Percentiles rank a stretch among this genome's conserved stretches.
Evolutionary conservation across 495 filamentous ascomycete species (phyloP).

Genomic region (Neurospora sp.): DNA sequence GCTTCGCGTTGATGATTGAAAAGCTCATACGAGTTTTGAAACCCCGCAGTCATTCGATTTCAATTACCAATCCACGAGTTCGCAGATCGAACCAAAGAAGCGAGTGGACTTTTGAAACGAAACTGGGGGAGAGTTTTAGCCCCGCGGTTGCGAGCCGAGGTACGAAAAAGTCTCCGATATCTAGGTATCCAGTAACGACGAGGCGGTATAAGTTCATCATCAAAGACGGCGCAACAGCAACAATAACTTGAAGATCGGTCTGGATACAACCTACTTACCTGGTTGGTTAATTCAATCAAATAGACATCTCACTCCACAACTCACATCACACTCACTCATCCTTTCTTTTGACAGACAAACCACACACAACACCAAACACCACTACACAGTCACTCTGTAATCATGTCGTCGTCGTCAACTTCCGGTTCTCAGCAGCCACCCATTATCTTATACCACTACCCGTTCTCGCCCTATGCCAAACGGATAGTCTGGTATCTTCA

Average conservation of each 20-base stretch:
- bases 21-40: not conserved
- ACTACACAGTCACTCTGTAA: not conserved
- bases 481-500: constrained; percentile 50
- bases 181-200: not conserved
- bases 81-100: not conserved
- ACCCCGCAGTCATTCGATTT: not conserved
- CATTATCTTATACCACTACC: constrained; percentile 48
- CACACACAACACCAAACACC: not conserved
- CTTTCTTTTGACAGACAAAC: not conserved
- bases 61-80: not conserved
- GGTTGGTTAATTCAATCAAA: not conserved
- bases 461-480: constrained; percentile 47
- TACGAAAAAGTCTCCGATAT: not conserved
- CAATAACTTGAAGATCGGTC: not conserved
- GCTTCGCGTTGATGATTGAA: not conserved
- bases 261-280: not conserved
- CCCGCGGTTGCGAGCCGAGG: not conserved
- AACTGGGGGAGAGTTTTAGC: not conserved
- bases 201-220: not conserved
- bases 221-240: not conserved
- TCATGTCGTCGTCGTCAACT: not conserved
- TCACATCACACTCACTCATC: not conserved
- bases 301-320: not conserved
- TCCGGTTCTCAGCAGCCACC: constrained; percentile 14
- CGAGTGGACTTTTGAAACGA: not conserved